A percentile compares a stretch with the other conserved stretches of the same genome.
Conservation (phyloP, 345 rosid species). For the Eucalyptus polybractea region DNA sequence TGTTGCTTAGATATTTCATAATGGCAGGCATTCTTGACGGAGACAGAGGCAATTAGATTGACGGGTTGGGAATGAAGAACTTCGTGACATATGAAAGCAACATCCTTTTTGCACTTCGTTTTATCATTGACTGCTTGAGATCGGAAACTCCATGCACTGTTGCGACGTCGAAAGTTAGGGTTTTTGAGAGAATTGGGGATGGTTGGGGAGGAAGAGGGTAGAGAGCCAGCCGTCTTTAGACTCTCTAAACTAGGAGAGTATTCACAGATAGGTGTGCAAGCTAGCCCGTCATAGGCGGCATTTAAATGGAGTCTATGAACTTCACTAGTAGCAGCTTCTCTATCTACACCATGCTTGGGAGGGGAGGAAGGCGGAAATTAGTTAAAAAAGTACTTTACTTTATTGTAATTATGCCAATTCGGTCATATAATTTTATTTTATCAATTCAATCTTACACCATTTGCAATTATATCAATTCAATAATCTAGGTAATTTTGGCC, state of each 20-base stretch:
- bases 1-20: background rate
- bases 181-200: no score
- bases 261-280: no score
- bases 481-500: accelerated
- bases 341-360: background rate
- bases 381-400: accelerated
- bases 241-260: no score
- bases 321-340: background rate
- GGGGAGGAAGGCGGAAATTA: background rate
- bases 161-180: no score
- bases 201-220: no score
- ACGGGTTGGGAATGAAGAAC: conserved; percentile 83
- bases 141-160: no score
- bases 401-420: accelerated
- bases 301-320: background rate
- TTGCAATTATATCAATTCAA: accelerated
- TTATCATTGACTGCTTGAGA: conserved; percentile 62
- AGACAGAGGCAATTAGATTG: conserved; percentile 79
- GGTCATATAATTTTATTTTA: no score
- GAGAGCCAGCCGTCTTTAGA: no score
- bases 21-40: conserved; percentile 71
- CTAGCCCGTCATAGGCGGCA: background rate
- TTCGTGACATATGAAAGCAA: conserved; percentile 95
- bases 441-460: no score
- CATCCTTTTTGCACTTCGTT: conserved; percentile 86